Base-by-base conservation (phyloP, 2,329 filamentous ascomycete species). In the Fusarium anthophilum region DNA sequence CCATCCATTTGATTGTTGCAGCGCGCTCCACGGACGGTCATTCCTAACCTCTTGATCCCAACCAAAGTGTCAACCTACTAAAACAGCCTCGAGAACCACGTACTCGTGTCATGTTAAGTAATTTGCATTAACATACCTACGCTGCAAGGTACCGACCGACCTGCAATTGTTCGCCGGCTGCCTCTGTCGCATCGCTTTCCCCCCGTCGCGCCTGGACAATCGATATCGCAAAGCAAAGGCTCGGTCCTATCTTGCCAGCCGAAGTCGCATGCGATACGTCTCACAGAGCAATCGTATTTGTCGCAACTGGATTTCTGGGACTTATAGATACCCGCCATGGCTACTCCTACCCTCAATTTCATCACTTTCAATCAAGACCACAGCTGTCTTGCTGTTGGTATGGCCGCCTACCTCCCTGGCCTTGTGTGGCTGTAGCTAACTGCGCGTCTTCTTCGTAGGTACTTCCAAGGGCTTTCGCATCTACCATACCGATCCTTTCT, bases 281-380 rank as follows among this genome's bases (percentile, higher is more conserved):
- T 50, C 38, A 35, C 47, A 37, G 39, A 35, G 20, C 20, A 43
- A 64, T 28, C 22, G 39, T 26, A 37, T 37, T 47, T 47, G 59
- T 62, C 35, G 41, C 37, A 22, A 50, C 24, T 55, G 38, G 26
- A 18, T 18, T 30, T 26, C 20, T 15, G 45, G 26, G 50, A 35
- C 44, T 30, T 66, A 44, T 35, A 20, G 47, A 37, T 26, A 26
- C 26, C 43, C 80, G 86, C 77, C 69, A 94, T 94, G 91, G 85
- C 91, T 73, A 88, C 81, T 74, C 91, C 92, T 82, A 86, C 91
- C 55, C 94, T 98, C 87, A 99, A 99, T 84, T 99, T 97, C 85
- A 94, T 99, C 79, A 98, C 96, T 47, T 99, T 98, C 85, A 99
- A 99, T 84, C 96, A 99, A 87, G 96, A 99, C 87, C 95, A 98